phyloP scores from a whole-genome alignment of 139 green algal species.

The Chlorella sorokiniana region DNA sequence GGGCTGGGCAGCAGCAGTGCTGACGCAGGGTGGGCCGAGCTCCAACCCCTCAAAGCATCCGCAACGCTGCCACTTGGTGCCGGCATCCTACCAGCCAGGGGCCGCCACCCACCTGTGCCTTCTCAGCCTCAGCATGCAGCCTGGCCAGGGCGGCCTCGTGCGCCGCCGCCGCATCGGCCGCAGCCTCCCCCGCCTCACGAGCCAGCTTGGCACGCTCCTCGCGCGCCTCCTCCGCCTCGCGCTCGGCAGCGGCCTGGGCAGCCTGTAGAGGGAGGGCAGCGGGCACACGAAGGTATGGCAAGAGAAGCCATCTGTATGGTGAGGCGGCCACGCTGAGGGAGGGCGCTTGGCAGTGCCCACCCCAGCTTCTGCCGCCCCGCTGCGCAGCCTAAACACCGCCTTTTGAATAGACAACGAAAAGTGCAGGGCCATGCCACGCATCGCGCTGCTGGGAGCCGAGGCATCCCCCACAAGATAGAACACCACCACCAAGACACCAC shows the following conservation, averaged over 20 bases:
- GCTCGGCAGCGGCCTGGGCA: conserved; percentile 24
- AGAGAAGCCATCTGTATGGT: background rate
- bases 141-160: conserved; percentile 12
- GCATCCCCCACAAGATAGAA: background rate
- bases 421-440: background rate
- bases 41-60: too few relatives aligned
- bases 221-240: conserved; percentile 33
- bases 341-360: too few relatives aligned
- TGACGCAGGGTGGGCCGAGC: too few relatives aligned
- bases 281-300: background rate
- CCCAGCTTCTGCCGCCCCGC: too few relatives aligned
- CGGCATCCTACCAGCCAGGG: background rate
- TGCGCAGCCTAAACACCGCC: too few relatives aligned
- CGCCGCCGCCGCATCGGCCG: conserved; percentile 36
- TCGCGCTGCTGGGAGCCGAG: background rate
- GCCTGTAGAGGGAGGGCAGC: background rate
- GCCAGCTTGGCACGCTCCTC: conserved; percentile 32
- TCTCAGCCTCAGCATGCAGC: conserved; percentile 29
- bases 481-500: too few relatives aligned
- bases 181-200: conserved; percentile 36
- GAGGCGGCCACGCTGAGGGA: too few relatives aligned
- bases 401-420: too few relatives aligned
- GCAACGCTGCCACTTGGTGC: too few relatives aligned
- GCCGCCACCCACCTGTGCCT: conserved; percentile 3
- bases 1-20: too few relatives aligned